Evolutionary conservation across 1,284 basidiomycete genomes (phyloP), one percentile per base, ranked within the genome.

Genomic region (Pterulicium gracile): DNA sequence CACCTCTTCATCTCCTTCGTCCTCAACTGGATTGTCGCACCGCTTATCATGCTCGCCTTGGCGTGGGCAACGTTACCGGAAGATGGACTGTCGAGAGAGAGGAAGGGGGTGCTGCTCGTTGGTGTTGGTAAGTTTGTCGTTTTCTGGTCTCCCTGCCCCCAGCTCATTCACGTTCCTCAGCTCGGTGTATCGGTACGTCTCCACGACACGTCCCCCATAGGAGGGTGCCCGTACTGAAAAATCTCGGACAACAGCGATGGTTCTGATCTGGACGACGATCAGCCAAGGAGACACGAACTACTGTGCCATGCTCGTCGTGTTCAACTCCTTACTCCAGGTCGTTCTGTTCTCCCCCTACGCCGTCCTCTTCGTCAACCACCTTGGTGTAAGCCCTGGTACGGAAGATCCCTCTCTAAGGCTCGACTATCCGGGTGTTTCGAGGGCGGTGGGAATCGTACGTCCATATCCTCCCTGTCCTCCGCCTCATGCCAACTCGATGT

Each of bases 51-150:
- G 90, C 74, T 91, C 4, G 88, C 67, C 0, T 59, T 90, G 21
- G 88, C 89, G 2, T 92, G 87, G 85, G 88, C 86, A 0, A 86
- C 86, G 1, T 69, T 94, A 1, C 89, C 88, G 0, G 89, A 92
- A 57, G 14, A 17, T 14, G 18, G 39, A 4, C 66, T 83, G 2
- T 75, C 77, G 4, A 70, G 68, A 3, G 79, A 81, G 52, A 69
- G 79, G 39, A 69, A 82, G 0, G 86, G 71, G 5, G 68, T 75
- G 1, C 70, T 75, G 43, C 59, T 75, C 58, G 75, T 79, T 23
- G 76, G 82, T n/a, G 45, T 47, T 18, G 45, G 45, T 47, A 83
- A 54, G 45, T 47, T 5, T 14, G 10, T 36, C n/a, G 4, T 39
- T 39, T 7, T 17, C 19, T 15, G 12, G 27, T 10, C 27, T 34